phyloP scores from a whole-genome alignment of 345 rosid species.

The Eucalyptus viminalis region DNA sequence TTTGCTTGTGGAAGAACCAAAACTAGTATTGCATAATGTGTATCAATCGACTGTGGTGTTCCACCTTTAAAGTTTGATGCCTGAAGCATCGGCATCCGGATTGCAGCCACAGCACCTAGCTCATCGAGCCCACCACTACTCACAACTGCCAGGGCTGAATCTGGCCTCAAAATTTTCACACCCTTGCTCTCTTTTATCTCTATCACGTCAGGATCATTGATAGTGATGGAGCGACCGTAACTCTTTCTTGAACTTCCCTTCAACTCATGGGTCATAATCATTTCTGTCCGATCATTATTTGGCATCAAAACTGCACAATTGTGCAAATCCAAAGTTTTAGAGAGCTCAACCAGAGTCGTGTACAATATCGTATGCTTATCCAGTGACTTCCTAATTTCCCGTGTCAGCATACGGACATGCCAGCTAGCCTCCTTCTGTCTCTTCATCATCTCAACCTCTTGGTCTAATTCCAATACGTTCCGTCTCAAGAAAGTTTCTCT shows the following conservation, averaged over 20 bases:
- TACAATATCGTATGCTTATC: conserved; percentile 76
- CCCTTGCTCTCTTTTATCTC: conserved; percentile 53
- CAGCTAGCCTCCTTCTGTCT: conserved; percentile 75
- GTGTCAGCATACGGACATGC: conserved; percentile 86
- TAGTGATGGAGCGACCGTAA: conserved; percentile 18
- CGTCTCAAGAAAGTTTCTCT: conserved; percentile 88
- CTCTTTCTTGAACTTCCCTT: conserved; percentile 21
- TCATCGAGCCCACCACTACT: conserved; percentile 51
- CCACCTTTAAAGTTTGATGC: conserved; percentile 90
- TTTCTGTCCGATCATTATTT: conserved; percentile 49
- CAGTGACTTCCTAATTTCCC: conserved; percentile 74
- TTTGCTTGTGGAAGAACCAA: conserved; percentile 54
- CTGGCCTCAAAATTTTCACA: conserved; percentile 49
- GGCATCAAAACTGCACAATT: conserved; percentile 98
- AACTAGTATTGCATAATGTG: conserved; percentile 74
- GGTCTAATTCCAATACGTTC: conserved; percentile 74
- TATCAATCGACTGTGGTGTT: conserved; percentile 65
- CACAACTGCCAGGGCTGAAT: conserved; percentile 55
- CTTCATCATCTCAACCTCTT: conserved; percentile 92
- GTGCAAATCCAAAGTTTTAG: conserved; percentile 74
- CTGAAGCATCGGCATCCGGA: conserved; percentile 85
- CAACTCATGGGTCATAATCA: conserved; percentile 74
- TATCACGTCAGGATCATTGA: conserved; percentile 47
- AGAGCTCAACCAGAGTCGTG: conserved; percentile 84
- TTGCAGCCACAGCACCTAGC: conserved; percentile 75